These are phyloP conservation scores for Mallotus repandus DNA, from an alignment of 441 rosid species.

Conservation along the genomic window DNA sequence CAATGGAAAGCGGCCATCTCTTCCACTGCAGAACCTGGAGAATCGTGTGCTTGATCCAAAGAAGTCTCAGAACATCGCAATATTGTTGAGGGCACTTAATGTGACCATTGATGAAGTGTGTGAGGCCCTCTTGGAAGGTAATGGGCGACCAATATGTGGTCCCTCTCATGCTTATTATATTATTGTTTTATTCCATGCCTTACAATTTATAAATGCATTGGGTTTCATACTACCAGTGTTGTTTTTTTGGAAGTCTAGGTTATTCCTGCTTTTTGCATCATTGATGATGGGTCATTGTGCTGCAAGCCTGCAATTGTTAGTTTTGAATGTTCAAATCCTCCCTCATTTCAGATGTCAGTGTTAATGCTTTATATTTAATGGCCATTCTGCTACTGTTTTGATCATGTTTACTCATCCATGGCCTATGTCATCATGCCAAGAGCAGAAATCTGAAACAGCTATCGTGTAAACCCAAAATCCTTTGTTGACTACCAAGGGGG, in stretches of 20 bases:
- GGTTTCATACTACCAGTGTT: not conserved
- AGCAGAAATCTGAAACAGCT: not conserved
- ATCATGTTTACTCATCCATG: not conserved
- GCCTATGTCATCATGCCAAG: not conserved
- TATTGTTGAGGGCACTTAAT: conserved; percentile 82
- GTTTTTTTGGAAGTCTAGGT: not conserved
- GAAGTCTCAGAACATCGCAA: conserved; percentile 85
- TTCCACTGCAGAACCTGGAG: conserved; percentile 43
- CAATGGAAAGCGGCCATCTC: conserved; percentile 24
- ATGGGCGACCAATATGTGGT: not conserved
- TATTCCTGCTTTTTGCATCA: not conserved
- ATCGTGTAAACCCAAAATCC: too few relatives aligned
- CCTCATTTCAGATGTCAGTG: not conserved
- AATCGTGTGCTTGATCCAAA: conserved; percentile 76
- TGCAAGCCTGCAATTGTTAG: too few relatives aligned
- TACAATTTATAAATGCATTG: not conserved
- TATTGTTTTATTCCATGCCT: not conserved
- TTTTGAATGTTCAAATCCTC: not conserved
- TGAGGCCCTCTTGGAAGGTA: conserved; percentile 84
- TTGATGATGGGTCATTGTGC: not conserved
- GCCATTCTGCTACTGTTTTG: not conserved
- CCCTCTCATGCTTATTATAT: not conserved
- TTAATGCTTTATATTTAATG: not conserved
- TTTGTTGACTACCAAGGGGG: not conserved
- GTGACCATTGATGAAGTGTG: conserved; percentile 86